Evolutionary conservation across 768 basidiomycete species (phyloP).

Genomic region (Paxillus rubicundulus): DNA sequence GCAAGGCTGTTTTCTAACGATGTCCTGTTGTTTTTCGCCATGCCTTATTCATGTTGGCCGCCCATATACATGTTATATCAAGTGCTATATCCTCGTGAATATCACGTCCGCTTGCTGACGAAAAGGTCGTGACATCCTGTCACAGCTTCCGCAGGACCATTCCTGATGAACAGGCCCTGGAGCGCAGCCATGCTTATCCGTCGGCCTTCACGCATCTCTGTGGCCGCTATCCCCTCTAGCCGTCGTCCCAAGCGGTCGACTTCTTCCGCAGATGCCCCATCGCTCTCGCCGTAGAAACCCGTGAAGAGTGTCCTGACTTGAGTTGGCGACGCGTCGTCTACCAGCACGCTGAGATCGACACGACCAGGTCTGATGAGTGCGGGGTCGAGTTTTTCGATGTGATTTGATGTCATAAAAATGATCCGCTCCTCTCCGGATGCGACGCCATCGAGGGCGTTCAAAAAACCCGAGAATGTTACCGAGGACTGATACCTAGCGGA

Average conservation of each 20-base stretch:
- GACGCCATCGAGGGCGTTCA: conserved; percentile 96
- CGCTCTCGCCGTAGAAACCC: conserved; percentile 71
- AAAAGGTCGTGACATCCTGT: conserved; percentile 45
- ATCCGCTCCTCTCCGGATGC: conserved; percentile 98
- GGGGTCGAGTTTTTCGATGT: conserved; percentile 82
- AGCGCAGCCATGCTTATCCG: conserved; percentile 93
- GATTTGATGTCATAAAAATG: conserved; percentile 99
- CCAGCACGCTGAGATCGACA: conserved; percentile 79
- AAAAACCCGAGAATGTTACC: conserved; percentile 95
- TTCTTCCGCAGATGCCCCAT: conserved; percentile 33
- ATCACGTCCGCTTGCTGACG: conserved; percentile 28
- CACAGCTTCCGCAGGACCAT: conserved; percentile 55
- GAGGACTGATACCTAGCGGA: conserved; percentile 80
- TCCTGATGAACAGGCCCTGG: conserved; percentile 92
- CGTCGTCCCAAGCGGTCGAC: conserved; percentile 47
- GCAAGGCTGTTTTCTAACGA: conserved; percentile 73
- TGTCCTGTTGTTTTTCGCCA: conserved; percentile 7
- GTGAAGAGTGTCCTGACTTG: conserved; percentile 80
- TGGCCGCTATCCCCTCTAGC: conserved; percentile 53
- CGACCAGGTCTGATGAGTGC: conserved; percentile 95
- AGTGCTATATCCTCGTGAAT: conserved; percentile 10
- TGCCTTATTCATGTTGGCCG: not conserved
- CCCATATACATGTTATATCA: conserved; percentile 10
- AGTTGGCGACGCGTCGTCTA: conserved; percentile 82
- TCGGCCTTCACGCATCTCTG: conserved; percentile 49